Conservation (phyloP, 257 asterid genomes). For the Linaria vulgaris region DNA sequence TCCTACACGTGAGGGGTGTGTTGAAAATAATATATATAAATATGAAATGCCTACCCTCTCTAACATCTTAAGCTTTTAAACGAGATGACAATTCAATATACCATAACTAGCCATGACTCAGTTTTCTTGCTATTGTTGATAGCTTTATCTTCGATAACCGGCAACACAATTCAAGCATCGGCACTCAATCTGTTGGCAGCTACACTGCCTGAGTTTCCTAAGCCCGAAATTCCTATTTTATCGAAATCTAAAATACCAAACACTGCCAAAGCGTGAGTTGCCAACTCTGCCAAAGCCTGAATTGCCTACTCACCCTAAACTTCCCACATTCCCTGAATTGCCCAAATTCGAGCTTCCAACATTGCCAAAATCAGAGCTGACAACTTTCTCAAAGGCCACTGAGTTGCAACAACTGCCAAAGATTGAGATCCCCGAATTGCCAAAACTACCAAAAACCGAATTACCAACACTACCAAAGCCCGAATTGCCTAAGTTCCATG, state of each 20-base stretch:
- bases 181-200: conserved; percentile 21
- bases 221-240: too few species aligned
- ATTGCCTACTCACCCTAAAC: conserved; percentile 1
- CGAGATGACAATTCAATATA: too few species aligned
- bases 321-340: background rate
- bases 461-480: conserved; percentile 12
- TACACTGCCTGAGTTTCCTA: conserved; percentile 10
- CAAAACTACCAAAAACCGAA: background rate
- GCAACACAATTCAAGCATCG: background rate
- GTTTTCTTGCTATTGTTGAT: conserved; percentile 12
- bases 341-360: background rate
- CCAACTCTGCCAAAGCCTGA: conserved; percentile 20
- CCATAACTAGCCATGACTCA: background rate
- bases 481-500: conserved; percentile 16
- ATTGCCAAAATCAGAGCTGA: background rate
- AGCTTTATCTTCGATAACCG: background rate
- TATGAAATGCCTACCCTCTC: too few species aligned
- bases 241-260: too few species aligned
- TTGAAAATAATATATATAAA: too few species aligned
- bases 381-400: background rate
- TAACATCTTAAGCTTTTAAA: too few species aligned
- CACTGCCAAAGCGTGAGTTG: conserved; percentile 14
- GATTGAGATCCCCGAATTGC: background rate
- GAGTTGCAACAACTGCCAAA: background rate
- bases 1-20: too few species aligned